Conservation (phyloP, 2,329 filamentous ascomycete genomes). For the Didymella sp. region DNA sequence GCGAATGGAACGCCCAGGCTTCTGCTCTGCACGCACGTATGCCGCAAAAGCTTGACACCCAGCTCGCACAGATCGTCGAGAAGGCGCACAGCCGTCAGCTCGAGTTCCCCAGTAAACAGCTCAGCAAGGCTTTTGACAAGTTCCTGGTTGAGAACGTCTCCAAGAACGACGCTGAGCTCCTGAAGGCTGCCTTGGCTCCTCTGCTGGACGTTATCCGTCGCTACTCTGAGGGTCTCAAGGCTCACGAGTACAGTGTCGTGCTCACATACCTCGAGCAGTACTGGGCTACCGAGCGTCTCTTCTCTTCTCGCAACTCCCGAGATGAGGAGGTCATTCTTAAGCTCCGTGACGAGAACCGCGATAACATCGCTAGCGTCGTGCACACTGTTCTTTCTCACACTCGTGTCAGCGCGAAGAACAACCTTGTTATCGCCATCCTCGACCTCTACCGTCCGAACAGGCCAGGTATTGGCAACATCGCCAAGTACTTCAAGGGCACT, state of each 20-base stretch:
- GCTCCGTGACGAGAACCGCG: slow-evolving; percentile 95
- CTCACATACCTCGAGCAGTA: slow-evolving; percentile 80
- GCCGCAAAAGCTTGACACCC: slow-evolving; percentile 88
- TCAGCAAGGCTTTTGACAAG: slow-evolving; percentile 82
- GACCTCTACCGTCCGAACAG: slow-evolving; percentile 96
- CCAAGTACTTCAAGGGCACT: slow-evolving; percentile 82
- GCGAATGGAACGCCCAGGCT: slow-evolving; percentile 95
- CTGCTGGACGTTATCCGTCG: slow-evolving; percentile 77
- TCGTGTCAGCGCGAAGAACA: slow-evolving; percentile 91
- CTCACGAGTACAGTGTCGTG: slow-evolving; percentile 85
- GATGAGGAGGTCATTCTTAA: slow-evolving; percentile 94
- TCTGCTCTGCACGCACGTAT: slow-evolving; percentile 97
- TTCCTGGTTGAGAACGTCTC: slow-evolving; percentile 88
- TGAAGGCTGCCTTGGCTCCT: slow-evolving; percentile 76
- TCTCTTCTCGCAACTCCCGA: slow-evolving; percentile 81
- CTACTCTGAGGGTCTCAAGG: slow-evolving; percentile 88
- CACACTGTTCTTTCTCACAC: slow-evolving; percentile 93
- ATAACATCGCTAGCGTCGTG: slow-evolving; percentile 83
- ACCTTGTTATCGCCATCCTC: slow-evolving; percentile 86
- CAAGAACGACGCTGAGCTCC: slow-evolving; percentile 72
- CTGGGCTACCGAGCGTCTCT: slow-evolving; percentile 82
- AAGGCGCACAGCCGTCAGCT: slow-evolving; percentile 76
- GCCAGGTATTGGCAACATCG: slow-evolving; percentile 85
- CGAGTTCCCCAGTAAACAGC: slow-evolving; percentile 91
- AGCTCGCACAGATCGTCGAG: slow-evolving; percentile 85